Evolutionary conservation across 1,139 yeast species (phyloP).

Genomic region (Suhomyces maxii): DNA sequence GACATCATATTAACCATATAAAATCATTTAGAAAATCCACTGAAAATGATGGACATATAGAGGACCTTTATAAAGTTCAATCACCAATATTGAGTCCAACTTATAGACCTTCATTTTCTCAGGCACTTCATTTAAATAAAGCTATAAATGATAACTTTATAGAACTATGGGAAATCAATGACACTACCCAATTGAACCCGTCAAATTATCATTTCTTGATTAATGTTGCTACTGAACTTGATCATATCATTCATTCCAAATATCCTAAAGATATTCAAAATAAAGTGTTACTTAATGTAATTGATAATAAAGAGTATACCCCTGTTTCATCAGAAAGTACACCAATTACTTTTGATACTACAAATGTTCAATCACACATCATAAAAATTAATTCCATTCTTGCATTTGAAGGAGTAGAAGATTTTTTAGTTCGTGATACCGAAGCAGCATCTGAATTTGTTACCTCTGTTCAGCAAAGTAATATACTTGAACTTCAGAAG

Average conservation of each 20-base stretch:
- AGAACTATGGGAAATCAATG: conserved; percentile 33
- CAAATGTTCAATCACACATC: conserved; percentile 22
- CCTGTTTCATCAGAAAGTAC: conserved; percentile 38
- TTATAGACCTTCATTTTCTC: conserved; percentile 25
- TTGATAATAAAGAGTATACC: conserved; percentile 44
- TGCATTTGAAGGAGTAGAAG: conserved; percentile 31
- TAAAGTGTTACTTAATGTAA: conserved; percentile 32
- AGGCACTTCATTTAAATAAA: not conserved
- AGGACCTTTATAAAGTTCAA: conserved; percentile 20
- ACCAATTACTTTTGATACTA: conserved; percentile 23
- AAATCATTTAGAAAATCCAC: conserved; percentile 13
- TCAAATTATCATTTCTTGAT: conserved; percentile 31
- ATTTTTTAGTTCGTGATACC: conserved; percentile 33
- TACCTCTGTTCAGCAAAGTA: conserved; percentile 34
- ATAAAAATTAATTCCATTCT: conserved; percentile 37
- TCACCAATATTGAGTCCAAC: conserved; percentile 38
- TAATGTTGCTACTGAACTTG: conserved; percentile 30
- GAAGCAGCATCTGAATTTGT: conserved; percentile 34
- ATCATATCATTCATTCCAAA: conserved; percentile 14
- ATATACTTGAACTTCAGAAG: conserved; percentile 37
- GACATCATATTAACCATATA: conserved; percentile 21
- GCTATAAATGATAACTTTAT: conserved; percentile 20
- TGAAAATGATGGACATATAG: conserved; percentile 1
- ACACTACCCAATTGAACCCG: conserved; percentile 9
- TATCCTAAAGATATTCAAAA: conserved; percentile 21